Evolutionary conservation across 2,329 filamentous ascomycete species (phyloP), one percentile per base, ranked within the genome.

Genomic region (Beauveria medogensis): DNA sequence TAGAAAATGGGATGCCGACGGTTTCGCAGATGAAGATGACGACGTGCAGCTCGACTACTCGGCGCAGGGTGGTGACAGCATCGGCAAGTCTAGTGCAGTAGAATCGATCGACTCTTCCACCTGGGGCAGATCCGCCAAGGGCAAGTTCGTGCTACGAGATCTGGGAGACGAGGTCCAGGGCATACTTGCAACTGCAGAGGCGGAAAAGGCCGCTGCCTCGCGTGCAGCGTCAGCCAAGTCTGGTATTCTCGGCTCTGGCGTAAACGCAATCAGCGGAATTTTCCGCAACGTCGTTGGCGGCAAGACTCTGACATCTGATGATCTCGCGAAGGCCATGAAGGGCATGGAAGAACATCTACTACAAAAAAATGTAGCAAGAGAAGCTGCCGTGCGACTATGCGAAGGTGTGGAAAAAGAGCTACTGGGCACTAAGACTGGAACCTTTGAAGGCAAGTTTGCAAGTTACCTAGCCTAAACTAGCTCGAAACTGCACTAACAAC

Each of bases 271-370:
- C 64, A 87, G 90, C 59, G 90, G 91, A 20, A 83, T 97, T 61
- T 96, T 99, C 79, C 86, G 91, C 66, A 97, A 97, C 71, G 89
- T 99, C 44, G 89, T 99, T 0, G 94, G 94, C 59, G 94, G 95
- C 65, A 97, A 97, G 79, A 91, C 88, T 0, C 77, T 99, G 69
- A 95, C 91, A 1, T 90, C 92, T 72, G 85, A 89, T 65, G 93
- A 97, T 69, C 82, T 99, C 24, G 89, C 91, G 64, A 96, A 95
- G 73, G 90, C 94, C 2, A 87, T 99, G 77, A 94, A 93, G 75
- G 90, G 89, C 37, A 97, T 99, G 91, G 91, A 97, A 71, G 91
- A 96, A 61, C 93, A 97, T 72, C 80, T 99, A 7, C 77, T 99
- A 63, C 87, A 89, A 76, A 99, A 99, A 80, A 99, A 99, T 69